A percentile compares a stretch with the other conserved stretches of the same genome.
These are phyloP conservation scores for Polygonum maritimum DNA, from an alignment of 148 eudicot genomes.

Conservation along the genomic window DNA sequence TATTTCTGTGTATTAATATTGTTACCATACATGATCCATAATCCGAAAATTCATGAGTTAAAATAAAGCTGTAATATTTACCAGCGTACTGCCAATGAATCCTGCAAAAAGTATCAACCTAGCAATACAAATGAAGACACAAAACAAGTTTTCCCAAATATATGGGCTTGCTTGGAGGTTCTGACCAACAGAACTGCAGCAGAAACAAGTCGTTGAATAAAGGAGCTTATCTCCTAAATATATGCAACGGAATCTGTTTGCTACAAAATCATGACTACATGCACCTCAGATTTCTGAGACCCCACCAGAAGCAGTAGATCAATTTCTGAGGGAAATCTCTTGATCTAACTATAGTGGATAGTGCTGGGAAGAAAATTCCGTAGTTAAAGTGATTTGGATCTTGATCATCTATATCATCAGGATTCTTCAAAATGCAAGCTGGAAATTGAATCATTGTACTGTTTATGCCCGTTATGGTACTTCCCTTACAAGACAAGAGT, in stretches of 20 bases:
- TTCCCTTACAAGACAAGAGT: background rate
- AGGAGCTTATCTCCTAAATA: background rate
- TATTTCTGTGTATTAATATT: constrained; percentile 8
- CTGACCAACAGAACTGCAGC: constrained; percentile 56
- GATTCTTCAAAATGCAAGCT: constrained; percentile 10
- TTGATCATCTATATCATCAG: background rate
- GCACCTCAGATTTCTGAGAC: constrained; percentile 69
- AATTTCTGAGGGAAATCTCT: constrained; percentile 42
- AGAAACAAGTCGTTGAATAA: background rate
- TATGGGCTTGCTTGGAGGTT: constrained; percentile 46
- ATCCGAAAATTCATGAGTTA: too few relatives aligned
- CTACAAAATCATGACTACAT: background rate
- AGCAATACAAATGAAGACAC: constrained; percentile 38
- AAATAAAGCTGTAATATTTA: background rate
- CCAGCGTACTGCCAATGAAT: constrained; percentile 67
- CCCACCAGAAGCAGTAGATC: constrained; percentile 92
- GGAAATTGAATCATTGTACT: background rate
- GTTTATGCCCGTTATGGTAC: too few relatives aligned
- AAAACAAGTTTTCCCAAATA: constrained; percentile 41
- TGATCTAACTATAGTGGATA: constrained; percentile 37
- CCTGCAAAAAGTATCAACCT: constrained; percentile 53
- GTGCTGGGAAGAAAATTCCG: constrained; percentile 66
- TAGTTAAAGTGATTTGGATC: constrained; percentile 34
- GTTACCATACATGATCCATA: background rate
- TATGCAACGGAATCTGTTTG: too few relatives aligned